Base-by-base conservation (phyloP, 1,139 yeast species). In the Candida tetrigidarum region DNA sequence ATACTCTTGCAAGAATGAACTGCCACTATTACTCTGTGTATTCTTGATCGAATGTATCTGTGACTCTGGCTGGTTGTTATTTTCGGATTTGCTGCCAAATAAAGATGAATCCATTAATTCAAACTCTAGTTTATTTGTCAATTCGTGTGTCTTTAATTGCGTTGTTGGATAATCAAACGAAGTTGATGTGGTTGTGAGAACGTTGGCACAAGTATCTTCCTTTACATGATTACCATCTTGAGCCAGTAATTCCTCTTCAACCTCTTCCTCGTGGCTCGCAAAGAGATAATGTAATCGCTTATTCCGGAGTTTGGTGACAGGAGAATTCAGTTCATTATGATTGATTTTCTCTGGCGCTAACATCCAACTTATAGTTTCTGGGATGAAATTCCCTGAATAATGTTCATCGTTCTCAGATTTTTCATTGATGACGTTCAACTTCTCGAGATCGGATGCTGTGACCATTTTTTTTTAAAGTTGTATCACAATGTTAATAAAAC, bases 51-150 rank as follows among this genome's bases (percentile, higher is more conserved):
- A 27, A 18, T n/a, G 35, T 4, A 25, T 27, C 35, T 8, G 16
- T 6, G 18, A 19, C 32, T 39, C 20, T 11, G 16, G 11, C 26
- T 37, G 41, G 28, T 25, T 14, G 15, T 23, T 16, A 18, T 7
- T 12, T 5, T 18, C 20, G 12, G 9, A 27, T 12, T 25, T 28
- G 19, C 20, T 27, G 14, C 22, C 34, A 34, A 43, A 37, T n/a
- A 39, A 32, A 2, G 51, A 46, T 5, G 46, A 36, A 28, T 44
- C 47, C 27, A 48, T 36, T 15, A 49, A 32, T 27, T 43, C 43
- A 11, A 45, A 12, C 37, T 48, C 50, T 29, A 51, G 41, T 33
- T 50, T 42, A 20, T 48, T 47, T 10, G 54, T 51, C 34, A 51
- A 43, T 30, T 47, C 52, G 42, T 50, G 49, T 2, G 49, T 25